These are phyloP conservation scores for Dissoconium aciculare DNA, from an alignment of 2,329 filamentous ascomycete genomes.

Conservation along the genomic window DNA sequence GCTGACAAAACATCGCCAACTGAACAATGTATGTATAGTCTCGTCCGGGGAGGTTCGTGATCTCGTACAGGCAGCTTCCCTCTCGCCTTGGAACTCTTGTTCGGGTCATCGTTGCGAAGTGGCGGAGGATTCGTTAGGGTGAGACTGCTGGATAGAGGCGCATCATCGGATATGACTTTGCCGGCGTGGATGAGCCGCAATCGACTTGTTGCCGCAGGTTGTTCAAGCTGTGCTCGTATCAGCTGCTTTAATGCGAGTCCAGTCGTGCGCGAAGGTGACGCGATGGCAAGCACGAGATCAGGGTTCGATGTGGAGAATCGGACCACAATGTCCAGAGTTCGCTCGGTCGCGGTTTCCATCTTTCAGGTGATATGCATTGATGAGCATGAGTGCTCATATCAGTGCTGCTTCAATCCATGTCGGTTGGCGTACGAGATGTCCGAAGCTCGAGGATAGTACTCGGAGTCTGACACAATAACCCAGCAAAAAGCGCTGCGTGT, in stretches of 20 bases:
- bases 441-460: too few species aligned
- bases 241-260: constrained; percentile 66
- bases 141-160: constrained; percentile 53
- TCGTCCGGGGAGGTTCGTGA: constrained; percentile 25
- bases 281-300: constrained; percentile 66
- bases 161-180: constrained; percentile 63
- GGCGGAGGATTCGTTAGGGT: constrained; percentile 43
- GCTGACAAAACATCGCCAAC: constrained; percentile 59
- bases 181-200: constrained; percentile 84
- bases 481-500: too few species aligned
- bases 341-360: too few species aligned
- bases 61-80: constrained; percentile 50
- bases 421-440: too few species aligned
- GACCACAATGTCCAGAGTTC: constrained; percentile 58
- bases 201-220: constrained; percentile 48
- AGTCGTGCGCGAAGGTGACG: constrained; percentile 52
- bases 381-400: too few species aligned
- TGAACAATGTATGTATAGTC: constrained; percentile 85
- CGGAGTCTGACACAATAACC: too few species aligned
- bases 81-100: constrained; percentile 35
- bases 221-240: constrained; percentile 57
- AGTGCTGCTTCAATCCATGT: too few species aligned
- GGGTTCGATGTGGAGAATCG: constrained; percentile 78
- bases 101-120: constrained; percentile 17
- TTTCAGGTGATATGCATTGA: too few species aligned